Evolutionary conservation across 176 grass and related monocot species (phyloP), one percentile per base, ranked within the genome.

Genomic region (Aegilops bicornis): DNA sequence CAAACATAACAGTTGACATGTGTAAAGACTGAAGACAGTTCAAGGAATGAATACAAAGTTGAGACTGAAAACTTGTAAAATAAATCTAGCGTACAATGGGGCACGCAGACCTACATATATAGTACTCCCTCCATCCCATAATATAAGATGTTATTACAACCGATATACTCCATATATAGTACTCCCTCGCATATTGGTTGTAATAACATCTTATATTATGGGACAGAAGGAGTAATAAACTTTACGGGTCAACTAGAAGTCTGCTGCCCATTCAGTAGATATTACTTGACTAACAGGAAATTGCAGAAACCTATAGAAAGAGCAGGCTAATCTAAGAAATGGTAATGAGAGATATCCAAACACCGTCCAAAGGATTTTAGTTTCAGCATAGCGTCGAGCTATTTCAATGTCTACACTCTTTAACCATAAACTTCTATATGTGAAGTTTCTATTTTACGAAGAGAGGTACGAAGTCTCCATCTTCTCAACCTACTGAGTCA

Each of bases 1-100:
- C 79, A 90, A 75, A 82, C 5, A 70, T 62, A 83, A 66, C 70
- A 97, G 29, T 83, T 78, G 40, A 79, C 8, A 22, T 20, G 47
- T 66, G 79, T 40, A 1, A 14, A 16, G 67, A 69, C 27, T 39
- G 3, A 14, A 16, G 67, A 70, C 29, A 31, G 22, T 59, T 83
- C 19, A 17, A 69, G 25, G 69, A 56, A 54, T 69, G 20, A 56
- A 50, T 63, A 73, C 43, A 76, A 54, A 78, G 64, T 70, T 78
- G 30, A 70, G 25, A 4, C 31, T 73, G 39, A 50, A 72, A 78
- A 73, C 13, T 13, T 78, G 35, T 48, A 69, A 82, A 31, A 3
- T 8, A 81, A 80, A 69, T 29, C 52, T 69, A 79, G 36, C 39
- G 58, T 13, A 81, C 39, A 47, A 5, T 17, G 35, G 50, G 77